phyloP scores from a whole-genome alignment of 495 filamentous ascomycete species.

The Penicillium egyptiacum region DNA sequence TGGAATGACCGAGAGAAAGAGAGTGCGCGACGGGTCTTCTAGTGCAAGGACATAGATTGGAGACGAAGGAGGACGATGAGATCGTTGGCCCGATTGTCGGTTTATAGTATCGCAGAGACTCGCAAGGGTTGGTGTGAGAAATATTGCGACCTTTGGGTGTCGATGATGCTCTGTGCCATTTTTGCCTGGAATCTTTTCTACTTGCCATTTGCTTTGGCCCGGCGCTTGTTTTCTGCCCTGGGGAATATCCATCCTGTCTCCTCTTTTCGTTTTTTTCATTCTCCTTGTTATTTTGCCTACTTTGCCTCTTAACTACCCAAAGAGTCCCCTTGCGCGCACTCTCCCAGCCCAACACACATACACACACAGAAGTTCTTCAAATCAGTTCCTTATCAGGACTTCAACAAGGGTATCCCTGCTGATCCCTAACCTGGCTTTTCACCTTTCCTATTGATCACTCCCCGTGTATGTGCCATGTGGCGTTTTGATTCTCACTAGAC shows the following conservation, averaged over 20 bases:
- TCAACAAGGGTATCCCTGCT: conserved; percentile 30
- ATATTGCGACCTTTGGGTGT: conserved; percentile 1
- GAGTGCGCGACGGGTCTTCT: conserved; percentile 20
- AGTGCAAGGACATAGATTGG: conserved; percentile 19
- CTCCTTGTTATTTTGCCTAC: conserved; percentile 35
- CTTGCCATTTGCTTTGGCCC: conserved; percentile 17
- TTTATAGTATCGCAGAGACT: conserved; percentile 14
- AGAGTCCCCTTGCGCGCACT: conserved; percentile 38
- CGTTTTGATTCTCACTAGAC: conserved; percentile 29
- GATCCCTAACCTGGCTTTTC: conserved; percentile 27
- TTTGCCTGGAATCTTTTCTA: conserved; percentile 16
- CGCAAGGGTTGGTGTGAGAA: conserved; percentile 13
- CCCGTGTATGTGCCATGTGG: conserved; percentile 29
- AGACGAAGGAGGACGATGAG: conserved; percentile 6
- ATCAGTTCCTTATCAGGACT: conserved; percentile 36
- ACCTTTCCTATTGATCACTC: conserved; percentile 9
- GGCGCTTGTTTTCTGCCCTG: conserved; percentile 15
- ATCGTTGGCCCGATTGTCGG: conserved; percentile 14
- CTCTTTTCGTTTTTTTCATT: conserved; percentile 31
- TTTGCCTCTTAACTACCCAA: conserved; percentile 35
- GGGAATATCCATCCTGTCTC: conserved; percentile 14
- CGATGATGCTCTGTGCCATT: conserved; percentile 6
- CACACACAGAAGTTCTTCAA: conserved; percentile 35
- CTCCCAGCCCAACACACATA: conserved; percentile 33
- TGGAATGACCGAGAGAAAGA: conserved; percentile 24